Evolutionary conservation across 257 asterid species (phyloP).

Genomic region (Datura wrightii): DNA sequence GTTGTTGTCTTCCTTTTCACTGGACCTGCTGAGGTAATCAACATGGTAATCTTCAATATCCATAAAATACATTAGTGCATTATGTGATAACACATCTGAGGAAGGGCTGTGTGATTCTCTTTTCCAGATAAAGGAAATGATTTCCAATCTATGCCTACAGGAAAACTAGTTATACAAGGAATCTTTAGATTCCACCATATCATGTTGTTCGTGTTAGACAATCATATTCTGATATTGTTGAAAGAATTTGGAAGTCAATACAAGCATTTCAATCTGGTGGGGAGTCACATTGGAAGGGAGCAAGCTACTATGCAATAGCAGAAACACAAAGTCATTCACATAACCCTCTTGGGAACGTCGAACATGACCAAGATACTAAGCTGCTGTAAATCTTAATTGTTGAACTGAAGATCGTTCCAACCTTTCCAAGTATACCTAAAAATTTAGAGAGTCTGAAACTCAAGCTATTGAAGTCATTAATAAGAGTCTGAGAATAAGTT

Average conservation of each 20-base stretch:
- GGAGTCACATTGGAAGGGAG: slow-evolving; percentile 69
- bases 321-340: slow-evolving; percentile 29
- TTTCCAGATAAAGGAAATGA: slow-evolving; percentile 34
- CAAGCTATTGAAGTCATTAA: slow-evolving; percentile 30
- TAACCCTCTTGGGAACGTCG: slow-evolving; percentile 37
- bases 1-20: background rate
- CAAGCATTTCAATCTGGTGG: slow-evolving; percentile 54
- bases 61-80: background rate
- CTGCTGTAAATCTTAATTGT: slow-evolving; percentile 30
- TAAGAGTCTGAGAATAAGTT: slow-evolving; percentile 35
- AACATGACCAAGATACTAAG: slow-evolving; percentile 30
- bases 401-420: slow-evolving; percentile 32
- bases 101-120: background rate
- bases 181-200: background rate
- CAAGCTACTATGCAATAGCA: slow-evolving; percentile 36
- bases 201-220: slow-evolving; percentile 52
- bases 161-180: background rate
- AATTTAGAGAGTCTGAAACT: slow-evolving; percentile 30
- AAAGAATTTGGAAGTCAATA: slow-evolving; percentile 40
- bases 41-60: background rate
- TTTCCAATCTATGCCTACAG: background rate
- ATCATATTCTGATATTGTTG: slow-evolving; percentile 37
- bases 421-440: slow-evolving; percentile 31
- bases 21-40: background rate
- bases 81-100: background rate